Percentiles rank a stretch among this genome's conserved stretches.
phyloP scores from a whole-genome alignment of 2,329 filamentous ascomycete genomes.

The Chaetomiaceae sp. region DNA sequence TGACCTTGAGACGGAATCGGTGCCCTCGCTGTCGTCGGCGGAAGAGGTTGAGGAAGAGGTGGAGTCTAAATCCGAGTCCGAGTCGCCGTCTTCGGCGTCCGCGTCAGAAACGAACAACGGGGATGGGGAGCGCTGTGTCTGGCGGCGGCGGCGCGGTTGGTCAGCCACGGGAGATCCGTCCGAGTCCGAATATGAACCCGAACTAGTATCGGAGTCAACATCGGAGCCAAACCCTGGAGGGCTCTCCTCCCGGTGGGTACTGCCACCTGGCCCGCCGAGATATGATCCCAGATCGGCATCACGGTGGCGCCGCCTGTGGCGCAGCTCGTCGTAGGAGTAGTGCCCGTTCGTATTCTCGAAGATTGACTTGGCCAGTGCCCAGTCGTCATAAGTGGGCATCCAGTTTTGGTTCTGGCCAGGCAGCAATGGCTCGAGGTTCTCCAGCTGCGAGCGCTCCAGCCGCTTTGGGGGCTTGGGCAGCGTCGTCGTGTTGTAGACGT shows the following conservation, averaged over 20 bases:
- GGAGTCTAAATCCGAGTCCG: neutral
- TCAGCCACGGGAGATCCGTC: neutral
- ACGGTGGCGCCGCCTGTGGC: neutral
- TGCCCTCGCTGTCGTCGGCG: too few species aligned
- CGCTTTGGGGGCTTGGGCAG: slow-evolving; percentile 12
- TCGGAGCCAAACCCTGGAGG: neutral
- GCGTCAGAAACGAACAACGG: neutral
- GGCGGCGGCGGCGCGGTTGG: neutral
- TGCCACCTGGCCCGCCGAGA: neutral
- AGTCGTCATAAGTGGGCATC: slow-evolving; percentile 12
- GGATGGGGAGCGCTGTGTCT: neutral
- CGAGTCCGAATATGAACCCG: slow-evolving; percentile 1
- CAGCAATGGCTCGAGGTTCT: slow-evolving; percentile 15
- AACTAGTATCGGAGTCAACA: neutral
- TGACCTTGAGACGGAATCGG: too few species aligned
- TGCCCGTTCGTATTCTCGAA: slow-evolving; percentile 10
- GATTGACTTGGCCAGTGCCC: slow-evolving; percentile 7
- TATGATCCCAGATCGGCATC: slow-evolving; percentile 13
- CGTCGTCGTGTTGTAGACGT: slow-evolving; percentile 24
- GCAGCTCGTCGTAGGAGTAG: slow-evolving; percentile 18
- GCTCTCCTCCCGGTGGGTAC: too few species aligned
- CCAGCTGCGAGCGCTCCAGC: slow-evolving; percentile 8
- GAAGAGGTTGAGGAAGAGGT: too few species aligned
- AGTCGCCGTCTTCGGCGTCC: neutral
- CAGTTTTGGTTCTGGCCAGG: neutral